phyloP scores from a whole-genome alignment of 2,329 filamentous ascomycete species.

The Proliferodiscus dingleyae region DNA sequence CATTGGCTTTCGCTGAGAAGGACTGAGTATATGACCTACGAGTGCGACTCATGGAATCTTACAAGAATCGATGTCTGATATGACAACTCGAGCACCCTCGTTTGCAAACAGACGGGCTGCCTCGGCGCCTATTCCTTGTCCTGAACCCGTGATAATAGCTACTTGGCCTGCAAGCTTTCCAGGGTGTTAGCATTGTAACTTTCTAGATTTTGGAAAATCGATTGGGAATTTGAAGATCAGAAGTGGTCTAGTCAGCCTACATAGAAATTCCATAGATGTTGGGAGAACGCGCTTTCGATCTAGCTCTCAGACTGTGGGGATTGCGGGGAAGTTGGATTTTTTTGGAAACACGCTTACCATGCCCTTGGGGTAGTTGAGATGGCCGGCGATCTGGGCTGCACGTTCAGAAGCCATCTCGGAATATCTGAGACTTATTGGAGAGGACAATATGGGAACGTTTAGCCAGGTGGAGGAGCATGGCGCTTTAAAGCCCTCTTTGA shows the following conservation, averaged over 20 bases:
- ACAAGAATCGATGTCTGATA: constrained; percentile 78
- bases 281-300: too few species aligned
- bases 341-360: too few species aligned
- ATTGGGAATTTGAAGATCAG: too few species aligned
- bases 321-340: too few species aligned
- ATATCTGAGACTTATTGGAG: too few species aligned
- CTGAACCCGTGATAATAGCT: constrained; percentile 82
- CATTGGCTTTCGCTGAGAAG: constrained; percentile 59
- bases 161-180: constrained; percentile 74
- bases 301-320: too few species aligned
- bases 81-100: constrained; percentile 78
- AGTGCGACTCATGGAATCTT: constrained; percentile 8
- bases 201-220: too few species aligned
- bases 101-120: constrained; percentile 77
- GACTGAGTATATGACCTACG: constrained; percentile 16
- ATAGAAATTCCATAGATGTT: too few species aligned
- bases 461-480: neutral
- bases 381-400: constrained; percentile 66
- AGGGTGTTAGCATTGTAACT: too few species aligned
- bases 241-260: too few species aligned
- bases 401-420: constrained; percentile 41
- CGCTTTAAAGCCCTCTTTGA: neutral
- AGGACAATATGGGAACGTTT: too few species aligned
- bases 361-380: constrained; percentile 78
- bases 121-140: constrained; percentile 86